A percentile compares a stretch with the other conserved stretches of the same genome.
These are phyloP conservation scores for Theileria annulata DNA, from an alignment of 169 alveolate species.

Conservation along the genomic window DNA sequence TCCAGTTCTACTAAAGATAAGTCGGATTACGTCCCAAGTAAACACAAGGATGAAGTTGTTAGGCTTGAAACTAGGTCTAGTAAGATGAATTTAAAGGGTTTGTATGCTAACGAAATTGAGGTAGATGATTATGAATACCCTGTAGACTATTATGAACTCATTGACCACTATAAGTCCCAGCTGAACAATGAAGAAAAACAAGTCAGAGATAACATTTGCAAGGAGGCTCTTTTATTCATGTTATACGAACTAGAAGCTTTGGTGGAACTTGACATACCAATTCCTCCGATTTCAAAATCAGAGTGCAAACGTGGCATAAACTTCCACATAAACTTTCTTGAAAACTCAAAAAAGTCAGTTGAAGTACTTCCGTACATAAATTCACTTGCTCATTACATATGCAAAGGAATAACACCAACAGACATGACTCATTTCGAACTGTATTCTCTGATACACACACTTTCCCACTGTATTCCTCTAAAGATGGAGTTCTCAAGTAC, in stretches of 20 bases:
- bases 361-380: conserved; percentile 73
- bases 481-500: conserved; percentile 14
- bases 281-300: conserved; percentile 60
- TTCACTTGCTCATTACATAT: conserved; percentile 73
- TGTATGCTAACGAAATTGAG: conserved; percentile 6
- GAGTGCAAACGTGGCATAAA: conserved; percentile 66
- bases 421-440: conserved; percentile 74
- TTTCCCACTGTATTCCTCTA: conserved; percentile 67
- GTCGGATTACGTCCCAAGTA: neutral
- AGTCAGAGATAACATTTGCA: conserved; percentile 70
- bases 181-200: conserved; percentile 38
- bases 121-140: conserved; percentile 16
- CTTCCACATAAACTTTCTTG: conserved; percentile 68
- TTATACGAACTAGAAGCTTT: conserved; percentile 71
- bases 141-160: neutral
- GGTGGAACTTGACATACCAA: conserved; percentile 72
- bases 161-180: conserved; percentile 36
- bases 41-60: neutral
- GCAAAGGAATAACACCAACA: conserved; percentile 73
- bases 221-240: conserved; percentile 73
- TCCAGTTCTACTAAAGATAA: neutral
- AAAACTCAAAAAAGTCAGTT: conserved; percentile 50
- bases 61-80: neutral
- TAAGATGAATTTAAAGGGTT: neutral
- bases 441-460: conserved; percentile 65